phyloP scores from a whole-genome alignment of 1,139 yeast species.

The Geotrichum europaeum region DNA sequence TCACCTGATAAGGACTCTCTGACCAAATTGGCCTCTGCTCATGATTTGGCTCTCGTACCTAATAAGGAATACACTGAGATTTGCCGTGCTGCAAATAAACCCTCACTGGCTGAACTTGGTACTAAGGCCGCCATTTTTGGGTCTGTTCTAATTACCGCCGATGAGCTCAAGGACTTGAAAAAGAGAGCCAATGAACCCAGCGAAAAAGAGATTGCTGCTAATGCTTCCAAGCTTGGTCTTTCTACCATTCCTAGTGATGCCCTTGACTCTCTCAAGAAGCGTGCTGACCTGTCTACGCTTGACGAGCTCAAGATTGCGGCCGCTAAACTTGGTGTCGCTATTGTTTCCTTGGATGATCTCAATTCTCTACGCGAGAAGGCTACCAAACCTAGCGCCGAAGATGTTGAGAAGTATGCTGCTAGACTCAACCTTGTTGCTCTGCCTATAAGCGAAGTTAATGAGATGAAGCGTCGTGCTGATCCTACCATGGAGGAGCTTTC shows the following conservation, averaged over 20 bases:
- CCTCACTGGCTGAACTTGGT: slow-evolving; percentile 8
- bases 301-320: slow-evolving; percentile 27
- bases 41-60: slow-evolving; percentile 39
- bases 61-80: slow-evolving; percentile 24
- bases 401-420: slow-evolving; percentile 20
- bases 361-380: slow-evolving; percentile 23
- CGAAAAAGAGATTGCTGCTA: slow-evolving; percentile 24
- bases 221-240: slow-evolving; percentile 33
- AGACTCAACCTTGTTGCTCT: slow-evolving; percentile 25
- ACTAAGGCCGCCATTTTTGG: slow-evolving; percentile 37
- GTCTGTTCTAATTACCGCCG: slow-evolving; percentile 32
- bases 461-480: slow-evolving; percentile 15
- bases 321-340: slow-evolving; percentile 23
- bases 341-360: slow-evolving; percentile 9
- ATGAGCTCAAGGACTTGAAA: slow-evolving; percentile 25
- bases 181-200: slow-evolving; percentile 28
- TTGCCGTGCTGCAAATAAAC: slow-evolving; percentile 8
- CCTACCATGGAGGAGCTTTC: slow-evolving; percentile 25
- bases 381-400: slow-evolving; percentile 22
- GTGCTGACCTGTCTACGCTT: slow-evolving; percentile 18
- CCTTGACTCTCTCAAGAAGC: slow-evolving; percentile 9
- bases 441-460: slow-evolving; percentile 24
- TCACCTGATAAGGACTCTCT: background rate
- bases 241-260: slow-evolving; percentile 28
- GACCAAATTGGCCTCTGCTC: slow-evolving; percentile 3